A percentile compares a stretch with the other conserved stretches of the same genome.
phyloP scores from a whole-genome alignment of 176 grass and related monocot genomes.

The Triticum urartu region DNA sequence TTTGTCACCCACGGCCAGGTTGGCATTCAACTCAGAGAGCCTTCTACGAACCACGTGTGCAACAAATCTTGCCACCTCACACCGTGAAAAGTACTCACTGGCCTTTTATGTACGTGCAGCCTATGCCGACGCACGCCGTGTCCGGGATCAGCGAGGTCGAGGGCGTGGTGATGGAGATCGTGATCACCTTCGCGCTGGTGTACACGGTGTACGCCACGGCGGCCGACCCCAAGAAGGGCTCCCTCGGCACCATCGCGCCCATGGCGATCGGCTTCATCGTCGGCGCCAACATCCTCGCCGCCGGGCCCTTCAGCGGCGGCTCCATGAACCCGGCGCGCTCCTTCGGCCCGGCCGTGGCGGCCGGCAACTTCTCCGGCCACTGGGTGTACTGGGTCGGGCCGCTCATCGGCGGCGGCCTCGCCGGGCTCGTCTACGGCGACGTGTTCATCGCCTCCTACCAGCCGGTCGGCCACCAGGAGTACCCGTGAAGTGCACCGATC shows the following conservation, averaged over 20 bases:
- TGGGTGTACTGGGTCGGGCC: conserved; percentile 97
- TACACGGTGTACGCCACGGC: conserved; percentile 96
- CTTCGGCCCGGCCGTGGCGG: conserved; percentile 68
- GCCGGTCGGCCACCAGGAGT: conserved; percentile 54
- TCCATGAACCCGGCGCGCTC: conserved; percentile 95
- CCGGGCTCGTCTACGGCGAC: conserved; percentile 73
- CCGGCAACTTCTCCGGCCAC: conserved; percentile 81
- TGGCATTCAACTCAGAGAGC: neutral
- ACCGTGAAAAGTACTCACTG: neutral
- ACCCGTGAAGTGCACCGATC: conserved; percentile 24
- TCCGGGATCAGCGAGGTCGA: conserved; percentile 68
- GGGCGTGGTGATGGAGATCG: conserved; percentile 72
- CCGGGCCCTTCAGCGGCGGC: conserved; percentile 78
- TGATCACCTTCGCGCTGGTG: conserved; percentile 87
- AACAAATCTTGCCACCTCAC: neutral
- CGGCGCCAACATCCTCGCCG: conserved; percentile 85
- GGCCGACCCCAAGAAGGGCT: conserved; percentile 80
- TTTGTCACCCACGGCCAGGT: conserved; percentile 77
- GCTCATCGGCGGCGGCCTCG: conserved; percentile 72
- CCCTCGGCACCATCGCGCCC: conserved; percentile 75
- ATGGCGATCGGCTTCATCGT: conserved; percentile 93
- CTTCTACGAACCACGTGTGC: neutral
- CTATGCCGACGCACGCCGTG: conserved; percentile 72
- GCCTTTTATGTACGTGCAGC: conserved; percentile 6
- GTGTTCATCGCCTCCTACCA: conserved; percentile 80